Percentiles rank a stretch among this genome's conserved stretches.
Conservation (phyloP, 1,139 yeast genomes). For the Sugiyamaella xylanicola region DNA sequence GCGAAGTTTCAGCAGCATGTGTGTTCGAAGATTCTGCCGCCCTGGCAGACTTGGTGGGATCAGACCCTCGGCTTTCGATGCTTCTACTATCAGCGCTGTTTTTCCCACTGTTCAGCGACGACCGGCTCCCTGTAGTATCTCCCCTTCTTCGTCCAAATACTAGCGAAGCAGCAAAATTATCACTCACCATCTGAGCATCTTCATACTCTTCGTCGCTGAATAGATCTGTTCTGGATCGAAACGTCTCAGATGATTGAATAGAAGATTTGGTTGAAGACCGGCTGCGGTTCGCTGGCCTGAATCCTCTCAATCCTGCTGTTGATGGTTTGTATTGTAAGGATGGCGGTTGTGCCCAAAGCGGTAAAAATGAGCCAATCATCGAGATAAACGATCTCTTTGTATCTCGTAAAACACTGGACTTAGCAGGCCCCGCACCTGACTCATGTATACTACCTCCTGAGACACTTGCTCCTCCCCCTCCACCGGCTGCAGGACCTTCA, state of each 20-base stretch:
- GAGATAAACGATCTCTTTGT: slow-evolving; percentile 19
- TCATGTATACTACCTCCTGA: not conserved
- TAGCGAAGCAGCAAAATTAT: slow-evolving; percentile 30
- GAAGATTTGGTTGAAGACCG: slow-evolving; percentile 36
- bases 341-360: slow-evolving; percentile 21
- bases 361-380: slow-evolving; percentile 23
- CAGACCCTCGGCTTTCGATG: slow-evolving; percentile 1
- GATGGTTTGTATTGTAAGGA: slow-evolving; percentile 30
- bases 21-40: too few relatives aligned
- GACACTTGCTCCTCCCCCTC: too few relatives aligned
- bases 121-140: slow-evolving; percentile 14
- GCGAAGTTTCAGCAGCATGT: slow-evolving; percentile 5
- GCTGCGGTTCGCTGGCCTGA: slow-evolving; percentile 23
- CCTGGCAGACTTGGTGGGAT: not conserved
- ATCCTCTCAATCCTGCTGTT: slow-evolving; percentile 31
- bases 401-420: not conserved
- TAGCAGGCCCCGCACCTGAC: slow-evolving; percentile 5
- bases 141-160: slow-evolving; percentile 19
- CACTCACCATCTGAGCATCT: slow-evolving; percentile 38
- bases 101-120: slow-evolving; percentile 12
- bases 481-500: not conserved
- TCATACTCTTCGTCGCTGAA: slow-evolving; percentile 35
- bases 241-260: slow-evolving; percentile 33
- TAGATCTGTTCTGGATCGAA: slow-evolving; percentile 35
- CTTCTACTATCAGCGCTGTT: slow-evolving; percentile 13